phyloP scores from a whole-genome alignment of 805 yeast species.

The Myxozyma mucilagina region DNA sequence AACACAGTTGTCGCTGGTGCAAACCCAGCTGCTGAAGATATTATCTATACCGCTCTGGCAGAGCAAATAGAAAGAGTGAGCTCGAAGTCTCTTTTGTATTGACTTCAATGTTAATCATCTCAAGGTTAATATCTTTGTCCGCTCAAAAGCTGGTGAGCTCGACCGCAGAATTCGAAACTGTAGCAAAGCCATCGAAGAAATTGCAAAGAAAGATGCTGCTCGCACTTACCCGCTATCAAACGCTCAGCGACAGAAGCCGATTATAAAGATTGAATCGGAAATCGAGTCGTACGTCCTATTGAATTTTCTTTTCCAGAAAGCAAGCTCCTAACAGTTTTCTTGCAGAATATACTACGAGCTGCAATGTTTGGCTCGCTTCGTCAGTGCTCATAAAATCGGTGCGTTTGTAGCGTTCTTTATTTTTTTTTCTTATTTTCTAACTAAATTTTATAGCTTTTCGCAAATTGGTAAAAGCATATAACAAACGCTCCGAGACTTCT shows the following conservation, averaged over 20 bases:
- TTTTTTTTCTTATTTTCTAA: background rate
- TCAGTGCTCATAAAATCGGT: conserved; percentile 69
- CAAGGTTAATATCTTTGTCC: conserved; percentile 56
- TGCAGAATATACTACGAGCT: conserved; percentile 50
- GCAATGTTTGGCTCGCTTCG: conserved; percentile 68
- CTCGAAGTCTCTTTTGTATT: background rate
- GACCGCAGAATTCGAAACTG: conserved; percentile 51
- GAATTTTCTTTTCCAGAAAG: background rate
- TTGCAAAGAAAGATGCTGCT: conserved; percentile 34
- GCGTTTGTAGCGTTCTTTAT: conserved; percentile 30
- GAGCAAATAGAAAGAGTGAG: conserved; percentile 62
- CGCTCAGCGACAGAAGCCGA: conserved; percentile 24
- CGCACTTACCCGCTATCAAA: conserved; percentile 27
- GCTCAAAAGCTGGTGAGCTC: conserved; percentile 68
- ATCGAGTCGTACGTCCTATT: conserved; percentile 20
- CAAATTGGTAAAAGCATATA: conserved; percentile 71
- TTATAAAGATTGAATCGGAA: conserved; percentile 23
- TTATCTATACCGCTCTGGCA: conserved; percentile 48
- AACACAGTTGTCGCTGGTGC: conserved; percentile 48
- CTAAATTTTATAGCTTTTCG: conserved; percentile 45
- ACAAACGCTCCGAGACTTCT: conserved; percentile 47
- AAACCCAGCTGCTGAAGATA: conserved; percentile 31
- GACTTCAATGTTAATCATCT: background rate
- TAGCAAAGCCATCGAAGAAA: conserved; percentile 42
- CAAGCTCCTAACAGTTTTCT: background rate